Evolutionary conservation across 2,329 filamentous ascomycete genomes (phyloP).

Genomic region (Fusarium brachygibbosum): DNA sequence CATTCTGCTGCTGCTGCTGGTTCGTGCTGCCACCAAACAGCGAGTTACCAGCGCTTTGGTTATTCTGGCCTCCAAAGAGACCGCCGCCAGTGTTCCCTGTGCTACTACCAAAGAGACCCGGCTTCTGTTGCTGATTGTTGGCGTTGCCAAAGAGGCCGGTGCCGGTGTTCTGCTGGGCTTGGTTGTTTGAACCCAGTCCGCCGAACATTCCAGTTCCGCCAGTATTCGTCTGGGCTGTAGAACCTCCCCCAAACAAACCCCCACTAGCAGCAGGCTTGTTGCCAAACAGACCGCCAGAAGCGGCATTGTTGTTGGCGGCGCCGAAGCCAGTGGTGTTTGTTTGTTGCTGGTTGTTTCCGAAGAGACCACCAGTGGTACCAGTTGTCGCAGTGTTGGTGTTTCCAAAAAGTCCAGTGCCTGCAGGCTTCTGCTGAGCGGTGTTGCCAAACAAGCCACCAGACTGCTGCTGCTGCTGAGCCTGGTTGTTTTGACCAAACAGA

Average conservation of each 20-base stretch:
- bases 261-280: constrained; percentile 55
- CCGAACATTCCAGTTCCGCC: constrained; percentile 62
- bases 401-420: constrained; percentile 52
- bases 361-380: constrained; percentile 53
- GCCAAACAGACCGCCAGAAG: constrained; percentile 58
- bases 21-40: constrained; percentile 63
- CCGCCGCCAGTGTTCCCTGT: constrained; percentile 62
- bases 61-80: constrained; percentile 67
- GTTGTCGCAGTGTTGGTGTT: constrained; percentile 24
- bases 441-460: constrained; percentile 62
- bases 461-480: constrained; percentile 54
- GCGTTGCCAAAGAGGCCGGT: constrained; percentile 65
- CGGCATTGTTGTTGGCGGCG: constrained; percentile 50
- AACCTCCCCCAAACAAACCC: constrained; percentile 58
- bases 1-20: constrained; percentile 65
- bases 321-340: constrained; percentile 53
- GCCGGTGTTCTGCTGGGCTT: constrained; percentile 55
- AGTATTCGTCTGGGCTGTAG: constrained; percentile 53
- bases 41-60: constrained; percentile 59
- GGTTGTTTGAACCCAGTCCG: constrained; percentile 54
- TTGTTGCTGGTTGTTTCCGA: constrained; percentile 58
- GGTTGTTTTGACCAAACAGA: constrained; percentile 56
- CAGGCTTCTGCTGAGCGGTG: constrained; percentile 57
- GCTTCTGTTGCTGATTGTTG: constrained; percentile 56
- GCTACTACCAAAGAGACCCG: constrained; percentile 66